Evolutionary conservation across 352 stramenopile species (phyloP).

Genomic region (Phytophthora agathidicida): DNA sequence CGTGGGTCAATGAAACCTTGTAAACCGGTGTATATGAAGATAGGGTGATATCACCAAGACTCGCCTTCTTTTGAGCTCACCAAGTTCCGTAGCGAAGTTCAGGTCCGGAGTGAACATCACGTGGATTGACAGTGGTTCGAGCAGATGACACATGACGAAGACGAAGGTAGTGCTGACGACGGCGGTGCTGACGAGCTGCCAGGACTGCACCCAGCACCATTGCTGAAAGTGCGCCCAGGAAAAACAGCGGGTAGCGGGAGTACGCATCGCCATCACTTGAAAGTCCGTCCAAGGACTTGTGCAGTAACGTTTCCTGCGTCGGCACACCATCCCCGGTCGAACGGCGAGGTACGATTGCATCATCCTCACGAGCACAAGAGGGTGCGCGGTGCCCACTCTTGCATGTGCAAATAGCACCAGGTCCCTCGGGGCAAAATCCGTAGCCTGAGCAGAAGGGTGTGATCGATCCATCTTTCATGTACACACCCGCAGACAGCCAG

Average conservation of each 20-base stretch:
- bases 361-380: constrained; percentile 51
- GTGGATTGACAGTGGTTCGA: not conserved
- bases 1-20: no score
- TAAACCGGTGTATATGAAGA: no score
- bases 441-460: constrained; percentile 78
- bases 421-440: constrained; percentile 65
- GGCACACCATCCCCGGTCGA: not conserved
- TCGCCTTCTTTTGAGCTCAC: no score
- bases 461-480: constrained; percentile 55
- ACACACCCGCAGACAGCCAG: constrained; percentile 72
- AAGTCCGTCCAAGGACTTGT: not conserved
- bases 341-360: constrained; percentile 37
- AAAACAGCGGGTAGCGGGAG: constrained; percentile 29
- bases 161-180: constrained; percentile 14
- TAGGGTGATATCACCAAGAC: no score
- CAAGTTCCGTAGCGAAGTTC: constrained; percentile 27
- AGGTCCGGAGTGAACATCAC: not conserved
- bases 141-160: not conserved
- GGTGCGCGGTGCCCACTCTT: constrained; percentile 35
- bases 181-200: constrained; percentile 17
- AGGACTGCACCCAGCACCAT: constrained; percentile 25
- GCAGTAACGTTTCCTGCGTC: constrained; percentile 4
- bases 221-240: constrained; percentile 30
- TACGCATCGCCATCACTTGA: constrained; percentile 9
- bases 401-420: constrained; percentile 73